Conservation (phyloP, 176 grass and related monocot genomes). For the Pontederia paniculata region DNA sequence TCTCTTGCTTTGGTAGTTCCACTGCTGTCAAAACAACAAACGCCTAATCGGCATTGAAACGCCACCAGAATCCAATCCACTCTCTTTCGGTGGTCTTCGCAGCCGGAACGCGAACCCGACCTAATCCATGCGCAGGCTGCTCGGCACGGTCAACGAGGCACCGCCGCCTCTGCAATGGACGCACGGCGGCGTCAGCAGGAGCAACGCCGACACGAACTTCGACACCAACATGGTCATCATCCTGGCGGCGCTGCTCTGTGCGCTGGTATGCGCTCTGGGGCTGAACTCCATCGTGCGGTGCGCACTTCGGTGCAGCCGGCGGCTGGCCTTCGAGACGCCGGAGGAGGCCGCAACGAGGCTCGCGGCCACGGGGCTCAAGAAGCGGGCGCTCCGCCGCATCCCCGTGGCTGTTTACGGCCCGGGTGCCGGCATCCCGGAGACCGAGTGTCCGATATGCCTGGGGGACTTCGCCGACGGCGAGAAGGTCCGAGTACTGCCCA, state of each 20-base stretch:
- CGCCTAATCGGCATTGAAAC: not conserved
- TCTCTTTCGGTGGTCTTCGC: not conserved
- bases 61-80: no score
- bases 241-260: conserved; percentile 58
- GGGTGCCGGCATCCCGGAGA: conserved; percentile 3
- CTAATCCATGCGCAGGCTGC: conserved; percentile 5
- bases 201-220: conserved; percentile 18
- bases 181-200: not conserved
- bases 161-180: not conserved
- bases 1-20: not conserved
- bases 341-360: not conserved
- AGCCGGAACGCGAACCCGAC: not conserved
- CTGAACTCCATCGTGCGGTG: conserved; percentile 54
- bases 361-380: conserved; percentile 25
- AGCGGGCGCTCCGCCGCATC: conserved; percentile 37
- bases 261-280: conserved; percentile 46
- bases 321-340: conserved; percentile 25
- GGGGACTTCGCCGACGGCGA: conserved; percentile 65
- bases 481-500: conserved; percentile 58
- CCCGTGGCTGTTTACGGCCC: conserved; percentile 49
- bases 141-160: not conserved
- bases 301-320: conserved; percentile 29
- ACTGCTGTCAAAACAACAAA: not conserved
- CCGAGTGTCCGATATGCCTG: conserved; percentile 66
- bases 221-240: conserved; percentile 59